Conservation (phyloP, 495 filamentous ascomycete genomes). For the Daldinia bambusicola region DNA sequence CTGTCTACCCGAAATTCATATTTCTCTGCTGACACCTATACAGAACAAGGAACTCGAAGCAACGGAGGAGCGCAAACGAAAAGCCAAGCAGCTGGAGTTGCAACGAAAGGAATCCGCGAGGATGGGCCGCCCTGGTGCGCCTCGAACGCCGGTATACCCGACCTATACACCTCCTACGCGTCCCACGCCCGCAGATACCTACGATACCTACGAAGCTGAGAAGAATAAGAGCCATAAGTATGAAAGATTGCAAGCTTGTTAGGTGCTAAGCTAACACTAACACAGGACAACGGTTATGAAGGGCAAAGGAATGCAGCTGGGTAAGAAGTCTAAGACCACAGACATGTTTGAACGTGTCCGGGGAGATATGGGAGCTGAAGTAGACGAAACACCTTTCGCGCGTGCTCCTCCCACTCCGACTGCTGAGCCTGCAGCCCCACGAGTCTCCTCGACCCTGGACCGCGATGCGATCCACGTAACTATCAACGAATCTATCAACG, state of each 20-base stretch:
- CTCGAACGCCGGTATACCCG: conserved; percentile 82
- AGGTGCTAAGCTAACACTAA: conserved; percentile 34
- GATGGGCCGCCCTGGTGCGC: conserved; percentile 61
- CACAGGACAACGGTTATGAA: conserved; percentile 70
- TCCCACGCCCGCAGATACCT: conserved; percentile 78
- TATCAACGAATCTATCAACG: conserved; percentile 85
- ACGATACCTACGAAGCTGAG: conserved; percentile 93
- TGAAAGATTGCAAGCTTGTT: conserved; percentile 35
- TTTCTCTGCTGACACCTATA: conserved; percentile 46
- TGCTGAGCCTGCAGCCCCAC: conserved; percentile 66
- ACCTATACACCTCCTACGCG: conserved; percentile 86
- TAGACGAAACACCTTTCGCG: conserved; percentile 79
- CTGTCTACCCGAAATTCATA: not conserved
- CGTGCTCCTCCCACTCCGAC: conserved; percentile 68
- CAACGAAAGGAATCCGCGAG: conserved; percentile 90
- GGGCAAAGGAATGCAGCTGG: conserved; percentile 97
- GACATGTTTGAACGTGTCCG: conserved; percentile 97
- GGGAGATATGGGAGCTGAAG: conserved; percentile 83
- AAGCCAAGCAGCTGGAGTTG: conserved; percentile 97
- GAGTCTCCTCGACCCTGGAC: conserved; percentile 72
- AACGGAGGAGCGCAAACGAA: conserved; percentile 95
- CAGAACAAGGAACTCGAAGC: conserved; percentile 99
- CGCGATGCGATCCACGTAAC: conserved; percentile 86
- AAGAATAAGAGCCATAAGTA: conserved; percentile 91
- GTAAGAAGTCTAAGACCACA: conserved; percentile 96